Base-by-base conservation (phyloP, 495 filamentous ascomycete genomes). In the Penicillium paradoxum region DNA sequence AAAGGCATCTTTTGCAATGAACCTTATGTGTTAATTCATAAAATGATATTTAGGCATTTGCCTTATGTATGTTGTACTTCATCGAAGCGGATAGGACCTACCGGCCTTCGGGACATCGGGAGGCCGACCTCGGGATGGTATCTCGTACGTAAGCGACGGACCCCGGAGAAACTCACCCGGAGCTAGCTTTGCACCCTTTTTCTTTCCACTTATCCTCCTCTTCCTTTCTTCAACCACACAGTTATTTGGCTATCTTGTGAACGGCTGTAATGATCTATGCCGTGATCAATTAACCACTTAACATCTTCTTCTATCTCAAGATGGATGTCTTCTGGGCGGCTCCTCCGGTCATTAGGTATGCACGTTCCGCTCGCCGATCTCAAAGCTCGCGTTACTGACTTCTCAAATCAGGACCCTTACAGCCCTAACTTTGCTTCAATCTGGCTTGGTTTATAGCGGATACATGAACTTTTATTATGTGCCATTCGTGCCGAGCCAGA, bases 251-350 rank as follows among this genome's bases (percentile, higher is more conserved):
- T 53, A 47, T 17, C 45, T 53, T 54, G 34, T 45, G 46, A 51
- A 6, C 41, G 24, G 32, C 36, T 46, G 45, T 48, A 54, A 58
- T 53, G 49, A 51, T 39, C 47, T 50, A 42, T 40, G 49, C 43
- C 43, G 19, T 46, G 21, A 33, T 50, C 25, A 45, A 57, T 36
- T 60, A 52, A 58, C 57, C 17, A 33, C 40, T 27, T 49, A 57
- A 43, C 32, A 45, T 51, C 24, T 21, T 2, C 11, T 29, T 48
- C 24, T 38, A 14, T 29, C 22, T 44, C 50, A 46, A 56, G 45
- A 74, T 86, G 80, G 85, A 89, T 66, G 74, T 74, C 48, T 90
- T 86, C 63, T 87, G 85, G 86, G 69, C 74, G 46, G 76, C 82
- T 54, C 87, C 87, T 67, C 84, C 85, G 42, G 78, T 91, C 49